Evolutionary conservation across 257 asterid species (phyloP).

Genomic region (Hygrophila difformis): DNA sequence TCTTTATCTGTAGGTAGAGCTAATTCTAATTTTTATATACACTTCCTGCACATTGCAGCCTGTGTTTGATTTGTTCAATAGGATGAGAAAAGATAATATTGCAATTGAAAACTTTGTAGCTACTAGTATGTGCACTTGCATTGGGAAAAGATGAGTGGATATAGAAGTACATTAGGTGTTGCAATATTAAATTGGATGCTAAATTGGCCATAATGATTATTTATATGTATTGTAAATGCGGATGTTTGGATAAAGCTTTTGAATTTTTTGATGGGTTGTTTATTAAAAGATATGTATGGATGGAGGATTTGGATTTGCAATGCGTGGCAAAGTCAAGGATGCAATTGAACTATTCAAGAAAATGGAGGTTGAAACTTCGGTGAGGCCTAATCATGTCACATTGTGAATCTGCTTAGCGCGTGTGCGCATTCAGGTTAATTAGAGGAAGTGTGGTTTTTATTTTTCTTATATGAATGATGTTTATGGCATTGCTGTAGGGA

Average conservation of each 20-base stretch:
- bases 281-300: conserved; percentile 73
- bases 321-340: conserved; percentile 61
- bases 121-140: conserved; percentile 77
- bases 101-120: conserved; percentile 63
- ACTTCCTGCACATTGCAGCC: no score
- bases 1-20: no score
- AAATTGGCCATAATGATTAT: conserved; percentile 53
- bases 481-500: conserved; percentile 50
- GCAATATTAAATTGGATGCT: conserved; percentile 38
- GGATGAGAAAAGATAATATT: conserved; percentile 43
- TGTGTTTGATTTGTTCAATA: conserved; percentile 49
- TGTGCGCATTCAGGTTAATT: conserved; percentile 80
- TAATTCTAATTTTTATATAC: no score
- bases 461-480: conserved; percentile 49
- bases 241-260: conserved; percentile 56
- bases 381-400: conserved; percentile 53
- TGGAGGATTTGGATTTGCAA: conserved; percentile 84
- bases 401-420: conserved; percentile 69
- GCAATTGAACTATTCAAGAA: conserved; percentile 63
- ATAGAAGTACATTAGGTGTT: conserved; percentile 27
- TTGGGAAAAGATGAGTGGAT: conserved; percentile 71
- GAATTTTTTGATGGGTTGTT: conserved; percentile 41
- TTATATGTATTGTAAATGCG: conserved; percentile 85
- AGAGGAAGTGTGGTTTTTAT: conserved; percentile 50
- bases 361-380: conserved; percentile 50